Evolutionary conservation across 495 filamentous ascomycete species (phyloP).

Genomic region (Sabuloglossum arenarium): DNA sequence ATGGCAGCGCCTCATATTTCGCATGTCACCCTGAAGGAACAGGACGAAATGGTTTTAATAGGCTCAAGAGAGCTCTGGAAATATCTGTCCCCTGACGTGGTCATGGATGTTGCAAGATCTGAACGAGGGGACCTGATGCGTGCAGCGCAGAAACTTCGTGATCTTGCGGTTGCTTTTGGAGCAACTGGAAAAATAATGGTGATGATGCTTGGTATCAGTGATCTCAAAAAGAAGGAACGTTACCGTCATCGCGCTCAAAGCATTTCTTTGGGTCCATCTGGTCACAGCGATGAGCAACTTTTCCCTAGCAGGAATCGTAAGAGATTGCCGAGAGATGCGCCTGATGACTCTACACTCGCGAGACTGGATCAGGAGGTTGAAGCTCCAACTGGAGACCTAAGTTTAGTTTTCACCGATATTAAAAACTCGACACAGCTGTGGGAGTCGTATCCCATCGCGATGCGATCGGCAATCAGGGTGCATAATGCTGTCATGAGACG

Average conservation of each 20-base stretch:
- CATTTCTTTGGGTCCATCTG: constrained; percentile 59
- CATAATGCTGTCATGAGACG: constrained; percentile 93
- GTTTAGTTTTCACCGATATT: constrained; percentile 97
- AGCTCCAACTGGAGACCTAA: constrained; percentile 70
- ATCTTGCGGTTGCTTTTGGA: constrained; percentile 89
- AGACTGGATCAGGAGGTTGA: constrained; percentile 77
- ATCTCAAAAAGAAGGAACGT: constrained; percentile 64
- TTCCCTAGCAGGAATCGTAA: constrained; percentile 37
- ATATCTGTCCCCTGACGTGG: constrained; percentile 65
- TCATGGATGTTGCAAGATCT: constrained; percentile 74
- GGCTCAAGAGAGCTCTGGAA: constrained; percentile 92
- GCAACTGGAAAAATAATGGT: constrained; percentile 93
- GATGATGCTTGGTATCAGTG: constrained; percentile 84
- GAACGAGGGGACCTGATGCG: constrained; percentile 82
- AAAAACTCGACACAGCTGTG: constrained; percentile 96
- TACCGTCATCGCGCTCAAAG: constrained; percentile 51
- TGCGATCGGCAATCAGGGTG: constrained; percentile 85
- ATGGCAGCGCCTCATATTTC: constrained; percentile 76
- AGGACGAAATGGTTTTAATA: constrained; percentile 84
- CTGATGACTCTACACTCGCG: constrained; percentile 59
- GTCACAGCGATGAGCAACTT: constrained; percentile 44
- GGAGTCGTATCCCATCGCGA: constrained; percentile 85
- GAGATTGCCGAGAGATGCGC: constrained; percentile 41
- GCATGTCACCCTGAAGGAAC: constrained; percentile 59
- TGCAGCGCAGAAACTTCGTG: constrained; percentile 85